Evolutionary conservation across 2,329 filamentous ascomycete species (phyloP).

Genomic region (Xylariaceae sp.): DNA sequence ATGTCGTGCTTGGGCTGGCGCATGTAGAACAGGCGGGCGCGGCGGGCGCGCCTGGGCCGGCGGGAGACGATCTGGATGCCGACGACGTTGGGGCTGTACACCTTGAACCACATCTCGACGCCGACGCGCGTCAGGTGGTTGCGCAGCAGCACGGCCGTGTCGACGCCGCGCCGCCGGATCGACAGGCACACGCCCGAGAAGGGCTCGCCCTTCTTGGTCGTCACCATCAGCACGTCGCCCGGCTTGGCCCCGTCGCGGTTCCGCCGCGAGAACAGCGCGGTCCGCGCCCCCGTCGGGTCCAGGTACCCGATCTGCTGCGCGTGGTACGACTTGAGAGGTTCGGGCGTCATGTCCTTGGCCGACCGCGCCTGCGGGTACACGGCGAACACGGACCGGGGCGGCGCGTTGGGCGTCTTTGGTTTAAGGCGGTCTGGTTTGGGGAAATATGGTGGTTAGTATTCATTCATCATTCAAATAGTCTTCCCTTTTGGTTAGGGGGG

Average conservation of each 20-base stretch:
- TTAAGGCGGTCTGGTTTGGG: slow-evolving; percentile 8
- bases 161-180: slow-evolving; percentile 80
- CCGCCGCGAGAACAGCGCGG: slow-evolving; percentile 69
- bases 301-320: slow-evolving; percentile 64
- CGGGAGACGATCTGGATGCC: slow-evolving; percentile 93
- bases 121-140: slow-evolving; percentile 81
- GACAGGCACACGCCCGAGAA: slow-evolving; percentile 85
- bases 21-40: slow-evolving; percentile 88
- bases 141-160: slow-evolving; percentile 80
- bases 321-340: slow-evolving; percentile 65
- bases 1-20: slow-evolving; percentile 81
- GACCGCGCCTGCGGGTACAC: slow-evolving; percentile 53
- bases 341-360: slow-evolving; percentile 49
- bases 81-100: slow-evolving; percentile 83
- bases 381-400: slow-evolving; percentile 41
- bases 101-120: slow-evolving; percentile 97
- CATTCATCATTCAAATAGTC: too few species aligned
- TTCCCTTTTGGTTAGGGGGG: too few species aligned
- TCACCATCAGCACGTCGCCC: slow-evolving; percentile 88
- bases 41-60: slow-evolving; percentile 73
- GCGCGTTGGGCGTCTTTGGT: neutral
- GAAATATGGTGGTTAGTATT: neutral
- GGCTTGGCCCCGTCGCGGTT: slow-evolving; percentile 76
- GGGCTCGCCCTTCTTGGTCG: slow-evolving; percentile 73
- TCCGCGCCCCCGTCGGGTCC: slow-evolving; percentile 79